A percentile compares a stretch with the other conserved stretches of the same genome.
Evolutionary conservation across 2,329 filamentous ascomycete genomes (phyloP).

Genomic region (Lachnellula cervina): DNA sequence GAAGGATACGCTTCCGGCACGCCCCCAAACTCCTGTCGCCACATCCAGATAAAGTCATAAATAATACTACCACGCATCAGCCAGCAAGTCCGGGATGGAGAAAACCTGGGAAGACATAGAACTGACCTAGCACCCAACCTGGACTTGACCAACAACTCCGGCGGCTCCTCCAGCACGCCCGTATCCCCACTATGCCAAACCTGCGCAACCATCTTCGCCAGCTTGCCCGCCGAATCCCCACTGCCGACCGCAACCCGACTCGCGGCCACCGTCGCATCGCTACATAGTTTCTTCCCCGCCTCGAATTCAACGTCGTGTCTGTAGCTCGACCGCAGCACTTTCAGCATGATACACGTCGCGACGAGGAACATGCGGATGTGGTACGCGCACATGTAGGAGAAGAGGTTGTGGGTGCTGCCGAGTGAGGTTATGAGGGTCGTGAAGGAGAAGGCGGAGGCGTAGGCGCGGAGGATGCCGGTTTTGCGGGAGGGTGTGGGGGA

Average conservation of each 20-base stretch:
- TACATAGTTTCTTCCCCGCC: conserved; percentile 3
- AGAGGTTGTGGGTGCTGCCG: conserved; percentile 1
- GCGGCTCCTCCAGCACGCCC: background rate
- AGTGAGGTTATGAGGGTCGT: conserved; percentile 4
- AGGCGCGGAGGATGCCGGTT: conserved; percentile 10
- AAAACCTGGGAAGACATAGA: background rate
- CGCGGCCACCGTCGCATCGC: background rate
- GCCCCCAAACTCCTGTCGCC: conserved; percentile 8
- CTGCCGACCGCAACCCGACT: background rate
- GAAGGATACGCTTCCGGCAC: background rate
- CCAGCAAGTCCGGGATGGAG: background rate
- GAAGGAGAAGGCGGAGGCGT: conserved; percentile 1
- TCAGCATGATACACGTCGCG: conserved; percentile 7
- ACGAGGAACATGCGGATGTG: conserved; percentile 1
- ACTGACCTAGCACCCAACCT: conserved; percentile 6
- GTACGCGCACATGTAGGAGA: conserved; percentile 5
- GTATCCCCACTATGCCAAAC: conserved; percentile 9
- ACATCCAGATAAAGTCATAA: conserved; percentile 9
- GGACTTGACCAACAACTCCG: conserved; percentile 4
- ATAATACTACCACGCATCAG: conserved; percentile 3
- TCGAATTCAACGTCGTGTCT: conserved; percentile 3
- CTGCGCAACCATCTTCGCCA: conserved; percentile 6
- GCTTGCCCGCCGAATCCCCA: conserved; percentile 6
- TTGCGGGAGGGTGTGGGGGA: conserved; percentile 1
- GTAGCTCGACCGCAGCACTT: conserved; percentile 11